These are phyloP conservation scores for Flaveria sonorensis DNA, from an alignment of 129 eudicot species.

Conservation along the genomic window DNA sequence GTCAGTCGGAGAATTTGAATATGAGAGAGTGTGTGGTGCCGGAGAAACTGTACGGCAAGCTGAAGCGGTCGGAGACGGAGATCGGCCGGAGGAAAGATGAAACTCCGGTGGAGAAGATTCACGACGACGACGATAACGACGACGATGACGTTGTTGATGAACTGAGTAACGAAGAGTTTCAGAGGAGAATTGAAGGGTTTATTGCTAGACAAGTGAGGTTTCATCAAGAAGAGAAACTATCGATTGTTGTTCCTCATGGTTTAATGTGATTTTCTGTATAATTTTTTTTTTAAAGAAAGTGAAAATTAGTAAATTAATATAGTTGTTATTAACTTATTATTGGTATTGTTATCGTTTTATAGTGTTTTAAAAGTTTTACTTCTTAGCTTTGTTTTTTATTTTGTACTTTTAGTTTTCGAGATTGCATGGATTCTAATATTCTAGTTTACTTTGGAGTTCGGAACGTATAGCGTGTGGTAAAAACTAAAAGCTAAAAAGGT, in stretches of 20 bases:
- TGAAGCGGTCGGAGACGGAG: slow-evolving; percentile 64
- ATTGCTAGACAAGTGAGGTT: slow-evolving; percentile 84
- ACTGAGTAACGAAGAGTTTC: slow-evolving; percentile 77
- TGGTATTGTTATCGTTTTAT: not conserved
- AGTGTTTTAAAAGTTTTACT: not conserved
- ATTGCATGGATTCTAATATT: slow-evolving; percentile 31
- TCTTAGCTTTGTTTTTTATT: not conserved
- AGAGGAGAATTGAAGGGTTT: slow-evolving; percentile 66
- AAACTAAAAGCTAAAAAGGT: slow-evolving; percentile 4
- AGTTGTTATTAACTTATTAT: not conserved
- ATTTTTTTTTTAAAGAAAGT: not conserved
- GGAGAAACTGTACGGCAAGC: slow-evolving; percentile 30
- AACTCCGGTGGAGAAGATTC: slow-evolving; percentile 25
- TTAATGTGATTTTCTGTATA: slow-evolving; percentile 24
- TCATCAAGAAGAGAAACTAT: slow-evolving; percentile 67
- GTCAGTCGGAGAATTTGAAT: slow-evolving; percentile 49
- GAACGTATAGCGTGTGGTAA: slow-evolving; percentile 16
- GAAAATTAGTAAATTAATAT: not conserved
- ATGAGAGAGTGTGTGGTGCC: slow-evolving; percentile 34
- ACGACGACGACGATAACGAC: not conserved
- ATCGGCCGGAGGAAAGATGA: slow-evolving; percentile 36
- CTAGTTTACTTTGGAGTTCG: slow-evolving; percentile 23
- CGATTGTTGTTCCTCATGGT: slow-evolving; percentile 67
- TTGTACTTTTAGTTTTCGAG: slow-evolving; percentile 12
- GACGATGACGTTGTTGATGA: slow-evolving; percentile 41